Evolutionary conservation across 2,329 filamentous ascomycete species (phyloP), one percentile per base, ranked within the genome.

Genomic region (Cladosporium cucumerinum): DNA sequence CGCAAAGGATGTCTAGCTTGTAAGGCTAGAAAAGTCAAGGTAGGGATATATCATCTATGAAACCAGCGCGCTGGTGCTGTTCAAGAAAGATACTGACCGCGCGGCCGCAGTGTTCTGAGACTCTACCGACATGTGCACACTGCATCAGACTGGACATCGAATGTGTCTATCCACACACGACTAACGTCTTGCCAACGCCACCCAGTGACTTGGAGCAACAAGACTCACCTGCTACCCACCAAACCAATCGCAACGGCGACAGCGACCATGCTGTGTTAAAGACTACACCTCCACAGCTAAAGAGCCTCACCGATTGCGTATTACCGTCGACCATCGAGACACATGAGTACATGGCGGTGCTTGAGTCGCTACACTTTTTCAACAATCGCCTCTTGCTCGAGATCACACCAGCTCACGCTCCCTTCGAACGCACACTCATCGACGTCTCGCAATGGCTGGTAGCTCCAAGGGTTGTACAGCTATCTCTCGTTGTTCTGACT

Each of bases 1-100:
- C 55, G 55, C 21, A 39, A 43, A 8, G 55, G 55, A 0, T 58
- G 55, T 46, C 36, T 58, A 5, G 55, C 55, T 25, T 58, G 55
- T 23, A 58, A 58, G 30, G 12, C 55, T 5, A 46, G 55, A 11
- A 58, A 46, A 21, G 55, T 58, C 21, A 58, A 58, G 55, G 55
- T 58, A 43, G 16, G 23, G 7, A 36, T 16, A 16, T 21, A 11
- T 25, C 21, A 21, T 21, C 5, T 34, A 54, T 28, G 14, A 5
- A 5, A 57, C 28, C n/a, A 25, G 12, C 23, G 3, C 23, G 12
- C 3, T 18, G 2, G 10, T 25, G 23, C 5, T 4, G 2, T 26
- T 1, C 21, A 21, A 1, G n/a, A 16, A 11, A 18, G 23, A 28
- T 12, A 5, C 21, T 51, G n/a, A 25, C 16, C 12, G 7, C 12